These are phyloP conservation scores for Astragalus membranaceus DNA, from an alignment of 306 rosid species.

Conservation along the genomic window DNA sequence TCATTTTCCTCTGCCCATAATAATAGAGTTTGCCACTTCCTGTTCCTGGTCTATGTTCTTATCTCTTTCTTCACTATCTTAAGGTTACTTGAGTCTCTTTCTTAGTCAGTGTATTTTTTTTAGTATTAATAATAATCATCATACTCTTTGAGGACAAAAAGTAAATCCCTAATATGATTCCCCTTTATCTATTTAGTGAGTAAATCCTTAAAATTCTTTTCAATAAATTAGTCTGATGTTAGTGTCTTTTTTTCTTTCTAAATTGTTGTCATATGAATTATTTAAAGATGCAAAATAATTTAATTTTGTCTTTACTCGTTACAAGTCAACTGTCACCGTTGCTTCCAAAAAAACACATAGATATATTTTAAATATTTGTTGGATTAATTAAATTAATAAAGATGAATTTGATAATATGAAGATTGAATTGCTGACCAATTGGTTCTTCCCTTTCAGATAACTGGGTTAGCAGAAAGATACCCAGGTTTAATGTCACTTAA, in stretches of 20 bases:
- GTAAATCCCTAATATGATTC: too few species aligned
- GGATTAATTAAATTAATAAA: not conserved
- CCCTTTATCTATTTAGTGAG: not conserved
- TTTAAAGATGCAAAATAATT: too few species aligned
- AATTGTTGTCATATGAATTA: too few species aligned
- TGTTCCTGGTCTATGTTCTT: not conserved
- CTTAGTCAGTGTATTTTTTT: not conserved
- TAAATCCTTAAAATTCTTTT: too few species aligned
- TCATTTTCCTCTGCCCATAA: slow-evolving; percentile 3
- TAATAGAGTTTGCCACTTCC: not conserved
- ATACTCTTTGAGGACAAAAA: slow-evolving; percentile 28
- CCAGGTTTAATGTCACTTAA: slow-evolving; percentile 86
- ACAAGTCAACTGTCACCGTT: not conserved
- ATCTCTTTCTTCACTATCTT: not conserved
- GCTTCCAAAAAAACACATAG: too few species aligned
- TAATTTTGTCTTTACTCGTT: not conserved
- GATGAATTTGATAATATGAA: too few species aligned
- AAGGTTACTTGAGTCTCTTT: not conserved
- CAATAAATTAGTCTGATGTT: too few species aligned
- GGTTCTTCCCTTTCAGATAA: slow-evolving; percentile 49
- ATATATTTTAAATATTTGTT: not conserved
- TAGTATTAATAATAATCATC: not conserved
- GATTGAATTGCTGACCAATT: slow-evolving; percentile 14
- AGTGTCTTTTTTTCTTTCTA: too few species aligned
- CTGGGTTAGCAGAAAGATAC: slow-evolving; percentile 63